These are phyloP conservation scores for Mortierella sp. DNA, from an alignment of 371 early-diverging fungal species.

Conservation along the genomic window DNA sequence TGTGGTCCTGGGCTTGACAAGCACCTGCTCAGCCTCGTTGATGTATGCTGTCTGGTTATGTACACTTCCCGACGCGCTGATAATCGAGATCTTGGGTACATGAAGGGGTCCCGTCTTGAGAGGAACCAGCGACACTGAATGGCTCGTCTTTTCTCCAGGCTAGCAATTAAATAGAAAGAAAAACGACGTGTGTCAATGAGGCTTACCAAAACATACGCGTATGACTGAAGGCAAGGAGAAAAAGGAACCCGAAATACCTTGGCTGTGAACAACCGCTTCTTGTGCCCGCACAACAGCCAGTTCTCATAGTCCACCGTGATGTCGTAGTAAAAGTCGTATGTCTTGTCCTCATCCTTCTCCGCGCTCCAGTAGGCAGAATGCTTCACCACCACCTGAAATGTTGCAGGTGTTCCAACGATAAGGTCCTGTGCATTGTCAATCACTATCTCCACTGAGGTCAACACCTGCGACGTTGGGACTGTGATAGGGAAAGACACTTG, in stretches of 20 bases:
- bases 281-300: slow-evolving; percentile 80
- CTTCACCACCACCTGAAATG: slow-evolving; percentile 67
- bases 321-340: slow-evolving; percentile 70
- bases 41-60: slow-evolving; percentile 71
- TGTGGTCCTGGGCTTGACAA: slow-evolving; percentile 73
- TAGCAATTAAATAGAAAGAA: slow-evolving; percentile 24
- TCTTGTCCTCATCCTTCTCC: slow-evolving; percentile 49
- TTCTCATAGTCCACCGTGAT: slow-evolving; percentile 77
- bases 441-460: slow-evolving; percentile 73
- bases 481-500: slow-evolving; percentile 67
- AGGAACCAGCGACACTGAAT: slow-evolving; percentile 72
- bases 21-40: slow-evolving; percentile 75
- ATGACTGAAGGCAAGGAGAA: background rate
- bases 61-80: slow-evolving; percentile 63
- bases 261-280: slow-evolving; percentile 69
- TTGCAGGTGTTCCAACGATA: slow-evolving; percentile 69
- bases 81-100: slow-evolving; percentile 68
- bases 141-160: slow-evolving; percentile 68
- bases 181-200: background rate
- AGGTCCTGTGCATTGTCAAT: slow-evolving; percentile 61
- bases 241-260: too few relatives aligned
- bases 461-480: slow-evolving; percentile 50
- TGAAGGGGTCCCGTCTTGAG: slow-evolving; percentile 76
- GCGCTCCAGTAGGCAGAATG: slow-evolving; percentile 73
- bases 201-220: background rate